phyloP scores from a whole-genome alignment of 345 rosid species.

The Schrenkiella parvula region DNA sequence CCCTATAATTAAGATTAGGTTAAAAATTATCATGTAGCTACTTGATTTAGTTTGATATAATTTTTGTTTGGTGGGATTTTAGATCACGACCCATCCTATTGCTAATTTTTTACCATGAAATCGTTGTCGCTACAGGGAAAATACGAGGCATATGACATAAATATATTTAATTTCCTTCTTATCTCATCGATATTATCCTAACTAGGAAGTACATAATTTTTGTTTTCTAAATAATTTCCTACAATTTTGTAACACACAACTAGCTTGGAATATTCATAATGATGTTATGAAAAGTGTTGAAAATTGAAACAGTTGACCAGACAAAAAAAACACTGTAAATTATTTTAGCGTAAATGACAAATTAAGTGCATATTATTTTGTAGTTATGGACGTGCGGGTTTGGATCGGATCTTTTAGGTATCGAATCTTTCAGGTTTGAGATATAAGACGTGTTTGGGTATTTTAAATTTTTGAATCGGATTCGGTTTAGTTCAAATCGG shows the following conservation, averaged over 20 bases:
- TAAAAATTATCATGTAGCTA: conserved; percentile 7
- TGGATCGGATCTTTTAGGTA: too few relatives aligned
- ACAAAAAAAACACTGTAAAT: too few relatives aligned
- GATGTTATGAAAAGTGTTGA: neutral
- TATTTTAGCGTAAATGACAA: neutral
- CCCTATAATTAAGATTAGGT: neutral
- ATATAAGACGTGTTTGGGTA: too few relatives aligned
- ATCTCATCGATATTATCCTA: conserved; percentile 2
- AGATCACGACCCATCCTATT: conserved; percentile 8
- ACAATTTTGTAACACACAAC: neutral
- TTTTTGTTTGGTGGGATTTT: conserved; percentile 18
- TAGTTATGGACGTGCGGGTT: too few relatives aligned
- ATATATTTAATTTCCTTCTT: neutral
- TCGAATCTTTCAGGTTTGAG: too few relatives aligned
- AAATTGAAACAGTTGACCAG: neutral
- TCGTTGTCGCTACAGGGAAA: conserved; percentile 6
- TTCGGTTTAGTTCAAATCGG: too few relatives aligned
- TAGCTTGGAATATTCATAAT: neutral
- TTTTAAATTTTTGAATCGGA: too few relatives aligned
- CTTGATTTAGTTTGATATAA: neutral
- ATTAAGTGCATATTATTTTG: neutral
- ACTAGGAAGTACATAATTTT: neutral
- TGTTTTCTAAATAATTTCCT: neutral
- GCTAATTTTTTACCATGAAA: neutral
- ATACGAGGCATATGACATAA: neutral